Evolutionary conservation across 177 flowering plant genomes (phyloP).

Genomic region (Vitis hybrid): DNA sequence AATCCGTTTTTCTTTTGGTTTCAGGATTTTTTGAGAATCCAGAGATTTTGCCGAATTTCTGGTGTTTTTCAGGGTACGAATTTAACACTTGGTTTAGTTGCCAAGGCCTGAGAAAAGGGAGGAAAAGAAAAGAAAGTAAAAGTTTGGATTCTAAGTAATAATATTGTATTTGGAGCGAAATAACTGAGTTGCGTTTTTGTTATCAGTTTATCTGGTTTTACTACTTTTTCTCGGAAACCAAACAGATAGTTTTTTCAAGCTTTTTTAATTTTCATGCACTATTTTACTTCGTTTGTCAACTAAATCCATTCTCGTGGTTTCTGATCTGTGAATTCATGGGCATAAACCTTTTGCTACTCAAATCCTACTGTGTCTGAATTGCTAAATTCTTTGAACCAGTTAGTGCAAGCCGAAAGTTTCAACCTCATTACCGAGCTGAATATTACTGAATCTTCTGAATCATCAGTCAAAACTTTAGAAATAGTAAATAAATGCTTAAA

Average conservation of each 20-base stretch:
- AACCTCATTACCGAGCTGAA: too few species aligned
- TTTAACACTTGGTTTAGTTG: background rate
- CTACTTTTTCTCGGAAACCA: background rate
- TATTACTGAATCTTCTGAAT: too few species aligned
- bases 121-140: background rate
- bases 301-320: too few species aligned
- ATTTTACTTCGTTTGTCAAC: background rate
- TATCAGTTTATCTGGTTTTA: background rate
- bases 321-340: too few species aligned
- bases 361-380: background rate
- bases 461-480: too few species aligned
- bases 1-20: too few species aligned
- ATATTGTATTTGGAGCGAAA: background rate
- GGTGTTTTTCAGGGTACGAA: background rate
- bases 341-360: background rate
- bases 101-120: background rate
- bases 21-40: background rate
- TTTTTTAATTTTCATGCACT: background rate
- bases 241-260: background rate
- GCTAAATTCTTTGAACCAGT: background rate
- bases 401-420: too few species aligned
- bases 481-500: too few species aligned
- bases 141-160: background rate
- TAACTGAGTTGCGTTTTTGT: background rate
- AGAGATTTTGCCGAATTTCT: background rate